Evolutionary conservation across 2,329 filamentous ascomycete species (phyloP).

Genomic region (Scopulariopsis brevicaulis): DNA sequence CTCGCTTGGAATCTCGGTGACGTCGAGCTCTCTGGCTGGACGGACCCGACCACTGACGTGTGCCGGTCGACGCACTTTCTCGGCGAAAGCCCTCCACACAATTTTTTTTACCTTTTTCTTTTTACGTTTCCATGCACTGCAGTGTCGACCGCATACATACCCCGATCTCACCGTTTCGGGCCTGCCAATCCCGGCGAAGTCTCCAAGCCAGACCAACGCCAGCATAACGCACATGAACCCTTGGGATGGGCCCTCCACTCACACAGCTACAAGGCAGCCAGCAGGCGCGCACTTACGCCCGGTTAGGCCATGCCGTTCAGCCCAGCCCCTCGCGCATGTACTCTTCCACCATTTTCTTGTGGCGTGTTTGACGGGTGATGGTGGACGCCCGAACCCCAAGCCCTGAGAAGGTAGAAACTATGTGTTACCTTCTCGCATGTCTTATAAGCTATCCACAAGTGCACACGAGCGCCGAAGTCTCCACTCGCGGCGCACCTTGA

Average conservation of each 20-base stretch:
- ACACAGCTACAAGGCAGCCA: conserved; percentile 1
- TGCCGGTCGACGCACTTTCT: not conserved
- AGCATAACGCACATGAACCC: not conserved
- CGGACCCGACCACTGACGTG: not conserved
- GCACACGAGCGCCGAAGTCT: not conserved
- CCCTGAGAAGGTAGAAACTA: not conserved
- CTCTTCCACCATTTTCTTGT: not conserved
- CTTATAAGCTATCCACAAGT: conserved; percentile 1
- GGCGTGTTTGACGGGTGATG: not conserved
- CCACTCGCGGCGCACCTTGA: not conserved
- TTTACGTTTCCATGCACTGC: not conserved
- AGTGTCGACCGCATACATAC: not conserved
- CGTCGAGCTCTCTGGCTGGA: conserved; percentile 4
- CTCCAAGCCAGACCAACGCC: not conserved
- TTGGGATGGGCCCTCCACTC: not conserved
- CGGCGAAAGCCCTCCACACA: not conserved
- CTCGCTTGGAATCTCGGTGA: conserved; percentile 3
- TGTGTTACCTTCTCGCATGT: not conserved
- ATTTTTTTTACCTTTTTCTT: not conserved
- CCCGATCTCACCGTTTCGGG: not conserved
- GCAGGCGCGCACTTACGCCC: not conserved
- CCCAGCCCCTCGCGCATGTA: not conserved
- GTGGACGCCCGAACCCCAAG: not conserved
- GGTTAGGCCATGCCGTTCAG: not conserved
- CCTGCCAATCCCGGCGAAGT: not conserved